A percentile compares a stretch with the other conserved stretches of the same genome.
Conservation (phyloP, 2,329 filamentous ascomycete genomes). For the Chaetomiaceae sp. region DNA sequence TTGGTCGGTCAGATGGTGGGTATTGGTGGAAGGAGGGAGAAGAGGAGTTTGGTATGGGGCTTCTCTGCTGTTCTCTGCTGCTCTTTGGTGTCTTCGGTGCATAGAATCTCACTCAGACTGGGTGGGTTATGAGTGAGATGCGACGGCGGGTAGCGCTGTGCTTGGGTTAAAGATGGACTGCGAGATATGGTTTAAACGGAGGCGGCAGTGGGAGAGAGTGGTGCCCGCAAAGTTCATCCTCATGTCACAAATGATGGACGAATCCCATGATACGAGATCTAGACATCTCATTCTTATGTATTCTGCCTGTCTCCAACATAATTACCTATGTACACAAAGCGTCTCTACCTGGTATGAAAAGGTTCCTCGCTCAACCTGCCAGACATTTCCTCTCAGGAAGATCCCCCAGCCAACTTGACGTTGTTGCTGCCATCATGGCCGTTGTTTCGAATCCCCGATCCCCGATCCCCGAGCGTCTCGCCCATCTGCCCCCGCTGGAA, state of each 20-base stretch:
- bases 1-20: too few relatives aligned
- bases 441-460: neutral
- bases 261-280: neutral
- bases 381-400: neutral
- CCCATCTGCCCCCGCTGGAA: neutral
- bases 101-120: too few relatives aligned
- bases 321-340: slow-evolving; percentile 10
- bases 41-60: too few relatives aligned
- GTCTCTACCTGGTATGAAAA: neutral
- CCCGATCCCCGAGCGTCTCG: neutral
- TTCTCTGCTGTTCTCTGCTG: too few relatives aligned
- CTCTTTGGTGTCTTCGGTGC: too few relatives aligned
- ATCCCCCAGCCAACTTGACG: neutral
- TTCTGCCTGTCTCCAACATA: neutral
- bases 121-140: too few relatives aligned
- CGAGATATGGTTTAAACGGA: too few relatives aligned
- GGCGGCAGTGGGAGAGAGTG: too few relatives aligned
- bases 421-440: neutral
- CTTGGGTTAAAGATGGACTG: too few relatives aligned
- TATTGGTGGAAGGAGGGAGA: too few relatives aligned
- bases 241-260: neutral
- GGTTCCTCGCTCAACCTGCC: neutral
- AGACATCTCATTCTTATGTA: neutral
- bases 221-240: too few relatives aligned
- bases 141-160: too few relatives aligned